Evolutionary conservation across 1,284 basidiomycete genomes (phyloP), one percentile per base, ranked within the genome.

Genomic region (Puccinia polysora): DNA sequence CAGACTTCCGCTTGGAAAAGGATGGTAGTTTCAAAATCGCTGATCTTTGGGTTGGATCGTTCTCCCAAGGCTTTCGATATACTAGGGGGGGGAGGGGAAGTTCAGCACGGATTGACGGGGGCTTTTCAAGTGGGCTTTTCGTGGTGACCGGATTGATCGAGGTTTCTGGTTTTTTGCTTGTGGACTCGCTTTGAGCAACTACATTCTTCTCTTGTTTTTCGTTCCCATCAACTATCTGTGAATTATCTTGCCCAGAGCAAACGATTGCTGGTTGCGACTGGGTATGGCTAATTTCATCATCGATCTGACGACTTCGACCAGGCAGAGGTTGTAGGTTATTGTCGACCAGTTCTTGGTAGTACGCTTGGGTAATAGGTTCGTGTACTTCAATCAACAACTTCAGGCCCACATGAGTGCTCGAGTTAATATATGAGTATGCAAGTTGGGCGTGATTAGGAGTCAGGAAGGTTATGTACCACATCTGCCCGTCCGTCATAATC

Each of bases 171-270:
- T n/a, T n/a, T n/a, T n/a, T n/a, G n/a, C n/a, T n/a, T n/a, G n/a
- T n/a, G n/a, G n/a, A n/a, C n/a, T n/a, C n/a, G n/a, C n/a, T n/a
- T n/a, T n/a, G n/a, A n/a, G n/a, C n/a, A n/a, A n/a, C n/a, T n/a
- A n/a, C n/a, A n/a, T n/a, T n/a, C n/a, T n/a, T n/a, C n/a, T n/a
- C n/a, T n/a, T n/a, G n/a, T n/a, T n/a, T n/a, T n/a, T n/a, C n/a
- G n/a, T n/a, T n/a, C n/a, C n/a, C n/a, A n/a, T n/a, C n/a, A n/a
- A n/a, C n/a, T n/a, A n/a, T 76, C 78, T 80, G 63, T 63, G 65
- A 76, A 78, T 79, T 45, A 60, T 76, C 14, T 70, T 75, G 72
- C 73, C 69, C 68, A 50, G n/a, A n/a, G n/a, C n/a, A n/a, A n/a
- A n/a, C n/a, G n/a, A n/a, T n/a, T n/a, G n/a, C n/a, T 74, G 50